Conservation (phyloP, 768 basidiomycete genomes). For the Boletus sensibilis region DNA sequence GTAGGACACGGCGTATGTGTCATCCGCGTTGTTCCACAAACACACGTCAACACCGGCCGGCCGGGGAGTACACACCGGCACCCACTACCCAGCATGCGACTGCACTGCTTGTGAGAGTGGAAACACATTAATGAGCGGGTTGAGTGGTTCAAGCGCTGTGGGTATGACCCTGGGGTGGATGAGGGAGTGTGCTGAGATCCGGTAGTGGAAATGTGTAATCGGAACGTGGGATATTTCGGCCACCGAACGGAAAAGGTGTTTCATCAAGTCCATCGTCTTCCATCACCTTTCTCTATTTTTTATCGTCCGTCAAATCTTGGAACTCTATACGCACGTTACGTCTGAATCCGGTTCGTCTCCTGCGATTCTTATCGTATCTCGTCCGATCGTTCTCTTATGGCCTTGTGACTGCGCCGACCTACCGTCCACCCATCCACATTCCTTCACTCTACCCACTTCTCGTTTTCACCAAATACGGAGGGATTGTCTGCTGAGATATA, state of each 20-base stretch:
- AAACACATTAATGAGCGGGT: not conserved
- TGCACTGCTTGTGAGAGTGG: not conserved
- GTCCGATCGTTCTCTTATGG: constrained; percentile 32
- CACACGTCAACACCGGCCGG: constrained; percentile 23
- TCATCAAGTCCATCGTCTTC: constrained; percentile 10
- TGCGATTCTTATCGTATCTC: constrained; percentile 31
- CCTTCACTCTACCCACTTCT: constrained; percentile 18
- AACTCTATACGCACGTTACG: constrained; percentile 17
- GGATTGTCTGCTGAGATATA: constrained; percentile 29
- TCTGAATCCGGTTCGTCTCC: constrained; percentile 5
- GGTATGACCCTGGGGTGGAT: not conserved
- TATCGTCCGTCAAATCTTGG: constrained; percentile 21
- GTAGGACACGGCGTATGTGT: constrained; percentile 18
- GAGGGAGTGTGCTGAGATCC: not conserved
- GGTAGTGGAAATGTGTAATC: not conserved
- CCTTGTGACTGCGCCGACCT: constrained; percentile 28
- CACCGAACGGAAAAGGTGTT: not conserved
- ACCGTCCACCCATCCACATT: constrained; percentile 10
- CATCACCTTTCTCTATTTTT: constrained; percentile 12
- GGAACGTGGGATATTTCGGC: constrained; percentile 4
- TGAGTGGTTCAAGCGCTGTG: not conserved
- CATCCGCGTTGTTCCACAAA: constrained; percentile 16
- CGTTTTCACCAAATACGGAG: constrained; percentile 15
- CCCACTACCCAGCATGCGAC: not conserved
- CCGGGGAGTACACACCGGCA: not conserved